phyloP scores from a whole-genome alignment of 345 rosid genomes.

The Heritiera fomes region DNA sequence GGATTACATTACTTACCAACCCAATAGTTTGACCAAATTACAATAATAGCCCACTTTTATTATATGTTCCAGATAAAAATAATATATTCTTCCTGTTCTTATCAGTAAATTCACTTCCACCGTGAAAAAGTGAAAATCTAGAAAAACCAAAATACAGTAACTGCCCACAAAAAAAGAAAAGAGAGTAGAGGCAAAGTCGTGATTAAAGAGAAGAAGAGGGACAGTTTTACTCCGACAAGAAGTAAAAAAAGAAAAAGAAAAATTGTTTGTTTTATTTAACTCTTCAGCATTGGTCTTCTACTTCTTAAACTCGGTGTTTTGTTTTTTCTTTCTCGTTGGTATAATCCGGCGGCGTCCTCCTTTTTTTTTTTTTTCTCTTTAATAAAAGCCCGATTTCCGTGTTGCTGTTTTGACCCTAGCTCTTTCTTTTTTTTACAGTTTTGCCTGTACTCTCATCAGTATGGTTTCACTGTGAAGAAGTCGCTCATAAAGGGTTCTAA shows the following conservation, averaged over 20 bases:
- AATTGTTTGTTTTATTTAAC: no score
- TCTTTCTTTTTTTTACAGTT: slow-evolving; percentile 14
- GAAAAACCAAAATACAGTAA: neutral
- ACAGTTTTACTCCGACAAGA: neutral
- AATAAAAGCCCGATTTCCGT: neutral
- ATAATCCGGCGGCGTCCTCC: slow-evolving; percentile 22
- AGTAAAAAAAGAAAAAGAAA: neutral
- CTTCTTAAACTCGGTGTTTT: slow-evolving; percentile 4
- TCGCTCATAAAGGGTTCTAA: neutral
- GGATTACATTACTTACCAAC: no score
- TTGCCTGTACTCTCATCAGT: neutral
- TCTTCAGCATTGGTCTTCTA: neutral
- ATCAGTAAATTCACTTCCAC: neutral
- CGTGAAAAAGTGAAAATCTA: neutral
- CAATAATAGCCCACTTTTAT: neutral
- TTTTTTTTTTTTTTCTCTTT: neutral
- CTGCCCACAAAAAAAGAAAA: no score
- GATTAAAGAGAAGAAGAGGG: neutral
- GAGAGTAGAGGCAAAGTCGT: neutral
- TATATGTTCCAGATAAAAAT: neutral
- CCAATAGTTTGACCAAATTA: neutral
- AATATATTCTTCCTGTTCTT: neutral
- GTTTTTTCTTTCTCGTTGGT: slow-evolving; percentile 2
- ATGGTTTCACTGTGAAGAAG: neutral
- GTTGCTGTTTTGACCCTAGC: neutral